Percentiles rank a stretch among this genome's conserved stretches.
Evolutionary conservation across 1,284 basidiomycete species (phyloP).

Genomic region (Cryptococcus neoformans): DNA sequence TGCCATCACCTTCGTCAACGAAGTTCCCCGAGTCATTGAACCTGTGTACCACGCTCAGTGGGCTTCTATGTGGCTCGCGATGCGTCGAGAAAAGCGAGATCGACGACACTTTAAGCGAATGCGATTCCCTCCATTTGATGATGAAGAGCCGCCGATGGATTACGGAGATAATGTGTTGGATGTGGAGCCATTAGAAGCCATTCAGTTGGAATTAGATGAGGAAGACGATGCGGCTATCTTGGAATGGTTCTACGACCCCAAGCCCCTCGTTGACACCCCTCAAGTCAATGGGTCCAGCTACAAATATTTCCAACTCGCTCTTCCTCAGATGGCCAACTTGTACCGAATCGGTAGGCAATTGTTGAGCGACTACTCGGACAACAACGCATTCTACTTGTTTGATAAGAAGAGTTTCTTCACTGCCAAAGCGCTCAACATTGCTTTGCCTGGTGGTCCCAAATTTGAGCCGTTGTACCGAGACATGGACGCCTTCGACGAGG

Average conservation of each 20-base stretch:
- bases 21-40: conserved; percentile 93
- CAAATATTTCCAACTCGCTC: conserved; percentile 84
- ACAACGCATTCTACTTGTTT: conserved; percentile 87
- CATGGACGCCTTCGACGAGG: conserved; percentile 96
- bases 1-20: conserved; percentile 99
- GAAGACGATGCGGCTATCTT: conserved; percentile 93
- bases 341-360: conserved; percentile 94
- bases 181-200: conserved; percentile 96
- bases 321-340: conserved; percentile 94
- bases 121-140: conserved; percentile 99
- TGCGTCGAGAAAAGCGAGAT: conserved; percentile 98
- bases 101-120: conserved; percentile 99
- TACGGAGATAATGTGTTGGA: conserved; percentile 99
- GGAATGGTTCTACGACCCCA: conserved; percentile 99
- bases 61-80: conserved; percentile 99
- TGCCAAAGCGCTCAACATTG: conserved; percentile 96
- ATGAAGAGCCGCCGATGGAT: conserved; percentile 97
- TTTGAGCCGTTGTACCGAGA: conserved; percentile 90
- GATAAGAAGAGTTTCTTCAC: conserved; percentile 99
- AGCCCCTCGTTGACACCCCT: conserved; percentile 84
- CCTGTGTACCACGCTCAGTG: conserved; percentile 99
- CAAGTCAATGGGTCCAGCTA: conserved; percentile 92
- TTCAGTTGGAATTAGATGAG: conserved; percentile 92
- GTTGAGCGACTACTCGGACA: conserved; percentile 86
- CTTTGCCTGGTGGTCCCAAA: conserved; percentile 97